A percentile compares a stretch with the other conserved stretches of the same genome.
Evolutionary conservation across 768 basidiomycete genomes (phyloP).

Genomic region (Leccinum longicurvipes): DNA sequence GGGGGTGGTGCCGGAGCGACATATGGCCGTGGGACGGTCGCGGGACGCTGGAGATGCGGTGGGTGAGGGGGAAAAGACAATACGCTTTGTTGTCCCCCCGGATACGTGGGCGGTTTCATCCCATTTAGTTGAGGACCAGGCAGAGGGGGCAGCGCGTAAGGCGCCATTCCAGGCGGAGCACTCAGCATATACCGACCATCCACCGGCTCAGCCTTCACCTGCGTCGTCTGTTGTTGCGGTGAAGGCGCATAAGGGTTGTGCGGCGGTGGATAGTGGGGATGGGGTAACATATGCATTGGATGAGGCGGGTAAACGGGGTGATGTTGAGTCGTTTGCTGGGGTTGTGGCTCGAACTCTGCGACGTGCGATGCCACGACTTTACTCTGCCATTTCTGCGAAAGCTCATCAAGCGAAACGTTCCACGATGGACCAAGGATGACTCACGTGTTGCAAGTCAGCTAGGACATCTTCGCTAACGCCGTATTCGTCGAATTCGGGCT

Average conservation of each 20-base stretch:
- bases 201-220: slow-evolving; percentile 72
- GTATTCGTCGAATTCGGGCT: slow-evolving; percentile 94
- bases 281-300: slow-evolving; percentile 56
- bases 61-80: slow-evolving; percentile 48
- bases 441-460: slow-evolving; percentile 83
- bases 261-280: slow-evolving; percentile 50
- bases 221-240: slow-evolving; percentile 35
- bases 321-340: slow-evolving; percentile 44
- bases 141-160: slow-evolving; percentile 57
- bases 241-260: slow-evolving; percentile 50
- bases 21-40: slow-evolving; percentile 23
- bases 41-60: slow-evolving; percentile 26
- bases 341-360: slow-evolving; percentile 79
- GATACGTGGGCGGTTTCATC: slow-evolving; percentile 47
- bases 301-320: slow-evolving; percentile 58
- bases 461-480: slow-evolving; percentile 91
- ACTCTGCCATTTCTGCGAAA: slow-evolving; percentile 86
- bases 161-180: slow-evolving; percentile 36
- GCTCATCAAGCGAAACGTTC: slow-evolving; percentile 2
- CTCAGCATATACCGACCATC: slow-evolving; percentile 66
- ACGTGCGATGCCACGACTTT: slow-evolving; percentile 94
- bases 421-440: slow-evolving; percentile 33
- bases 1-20: slow-evolving; percentile 16
- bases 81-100: slow-evolving; percentile 57
- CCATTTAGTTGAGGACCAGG: slow-evolving; percentile 64